Conservation (phyloP, 2,329 filamentous ascomycete species). For the Tolypocladium endophyticum region DNA sequence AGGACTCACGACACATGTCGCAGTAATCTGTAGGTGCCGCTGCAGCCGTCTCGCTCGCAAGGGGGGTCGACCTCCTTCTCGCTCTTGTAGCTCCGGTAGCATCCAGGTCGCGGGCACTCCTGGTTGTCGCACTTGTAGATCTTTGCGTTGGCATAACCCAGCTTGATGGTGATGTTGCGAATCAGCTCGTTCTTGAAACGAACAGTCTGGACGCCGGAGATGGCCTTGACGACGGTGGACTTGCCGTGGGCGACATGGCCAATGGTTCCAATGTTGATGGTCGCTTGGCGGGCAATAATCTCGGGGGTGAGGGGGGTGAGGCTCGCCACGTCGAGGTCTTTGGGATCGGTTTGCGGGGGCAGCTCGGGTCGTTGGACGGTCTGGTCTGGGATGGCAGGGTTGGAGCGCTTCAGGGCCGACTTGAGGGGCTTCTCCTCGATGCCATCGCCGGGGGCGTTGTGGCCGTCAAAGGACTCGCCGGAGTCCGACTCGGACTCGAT, state of each 20-base stretch:
- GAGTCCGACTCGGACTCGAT: slow-evolving; percentile 62
- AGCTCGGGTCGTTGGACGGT: slow-evolving; percentile 42
- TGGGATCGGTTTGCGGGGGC: slow-evolving; percentile 88
- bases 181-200: slow-evolving; percentile 99
- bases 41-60: slow-evolving; percentile 88
- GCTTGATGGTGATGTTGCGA: slow-evolving; percentile 98
- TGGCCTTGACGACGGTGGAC: slow-evolving; percentile 97
- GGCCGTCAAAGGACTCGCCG: slow-evolving; percentile 52
- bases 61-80: slow-evolving; percentile 97
- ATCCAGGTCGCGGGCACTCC: slow-evolving; percentile 85
- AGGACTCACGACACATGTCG: slow-evolving; percentile 79
- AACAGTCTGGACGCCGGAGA: slow-evolving; percentile 97
- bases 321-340: slow-evolving; percentile 70
- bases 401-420: slow-evolving; percentile 73
- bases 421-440: slow-evolving; percentile 60
- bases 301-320: slow-evolving; percentile 85
- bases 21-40: slow-evolving; percentile 75
- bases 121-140: slow-evolving; percentile 96
- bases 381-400: slow-evolving; percentile 42
- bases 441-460: slow-evolving; percentile 48
- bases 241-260: slow-evolving; percentile 98
- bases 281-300: slow-evolving; percentile 95
- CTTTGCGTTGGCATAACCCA: slow-evolving; percentile 98
- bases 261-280: slow-evolving; percentile 98
- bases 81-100: slow-evolving; percentile 95